Conservation (phyloP, 345 rosid species). For the Pseudoturritis turrita region DNA sequence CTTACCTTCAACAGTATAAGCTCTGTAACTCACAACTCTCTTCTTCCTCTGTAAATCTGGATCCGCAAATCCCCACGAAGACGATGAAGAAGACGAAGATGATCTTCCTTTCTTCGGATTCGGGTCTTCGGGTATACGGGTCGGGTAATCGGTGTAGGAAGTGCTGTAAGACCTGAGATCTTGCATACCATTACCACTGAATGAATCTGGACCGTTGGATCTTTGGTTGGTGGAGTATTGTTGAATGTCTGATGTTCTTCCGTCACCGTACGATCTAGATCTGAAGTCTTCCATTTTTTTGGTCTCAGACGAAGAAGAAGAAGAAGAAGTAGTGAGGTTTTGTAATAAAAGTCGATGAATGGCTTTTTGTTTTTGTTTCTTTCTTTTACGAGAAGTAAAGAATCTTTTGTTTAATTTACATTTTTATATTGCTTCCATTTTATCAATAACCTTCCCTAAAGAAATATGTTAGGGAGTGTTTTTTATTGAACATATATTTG, state of each 20-base stretch:
- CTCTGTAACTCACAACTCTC: constrained; percentile 68
- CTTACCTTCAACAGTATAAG: constrained; percentile 63
- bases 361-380: constrained; percentile 11
- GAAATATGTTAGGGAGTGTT: background rate
- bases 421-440: too few relatives aligned
- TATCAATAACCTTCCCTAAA: background rate
- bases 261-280: constrained; percentile 54
- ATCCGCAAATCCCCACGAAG: constrained; percentile 59
- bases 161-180: constrained; percentile 64
- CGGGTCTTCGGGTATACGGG: constrained; percentile 30
- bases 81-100: constrained; percentile 30
- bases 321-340: constrained; percentile 14
- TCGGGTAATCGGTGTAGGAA: constrained; percentile 36
- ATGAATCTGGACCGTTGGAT: constrained; percentile 27
- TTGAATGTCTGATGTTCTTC: constrained; percentile 36
- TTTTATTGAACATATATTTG: too few relatives aligned
- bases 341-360: constrained; percentile 20
- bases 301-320: background rate
- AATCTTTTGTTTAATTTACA: too few relatives aligned
- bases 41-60: constrained; percentile 67
- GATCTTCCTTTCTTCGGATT: constrained; percentile 51
- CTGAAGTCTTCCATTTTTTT: constrained; percentile 60
- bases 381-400: constrained; percentile 33
- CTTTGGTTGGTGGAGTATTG: constrained; percentile 3
- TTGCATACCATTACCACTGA: constrained; percentile 39